Conservation (phyloP, 129 eudicot species). For the Pulicaria dysenterica region DNA sequence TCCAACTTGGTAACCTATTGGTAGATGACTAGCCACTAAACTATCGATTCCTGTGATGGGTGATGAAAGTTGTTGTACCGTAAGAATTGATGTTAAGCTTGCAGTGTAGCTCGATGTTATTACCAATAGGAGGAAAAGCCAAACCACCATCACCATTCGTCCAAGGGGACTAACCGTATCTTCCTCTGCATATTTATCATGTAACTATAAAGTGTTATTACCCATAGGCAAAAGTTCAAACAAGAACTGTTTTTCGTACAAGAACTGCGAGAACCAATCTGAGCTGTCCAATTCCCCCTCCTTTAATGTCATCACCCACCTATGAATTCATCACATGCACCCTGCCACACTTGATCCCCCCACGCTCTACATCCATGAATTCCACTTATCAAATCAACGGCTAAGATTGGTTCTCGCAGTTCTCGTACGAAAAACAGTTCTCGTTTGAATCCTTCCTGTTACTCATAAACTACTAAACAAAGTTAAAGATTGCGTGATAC, state of each 20-base stretch:
- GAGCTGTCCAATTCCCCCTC: no score
- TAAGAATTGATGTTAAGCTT: conserved; percentile 79
- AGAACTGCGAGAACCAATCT: no score
- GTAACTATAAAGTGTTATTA: not conserved
- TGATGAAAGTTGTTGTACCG: conserved; percentile 69
- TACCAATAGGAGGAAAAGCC: conserved; percentile 73
- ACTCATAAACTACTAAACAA: not conserved
- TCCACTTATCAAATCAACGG: no score
- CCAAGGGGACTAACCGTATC: conserved; percentile 70
- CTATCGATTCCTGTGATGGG: conserved; percentile 70
- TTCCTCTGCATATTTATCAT: conserved; percentile 55
- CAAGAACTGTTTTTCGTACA: no score
- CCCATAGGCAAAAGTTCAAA: no score
- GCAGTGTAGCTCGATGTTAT: conserved; percentile 84
- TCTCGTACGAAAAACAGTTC: no score
- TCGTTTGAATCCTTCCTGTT: no score
- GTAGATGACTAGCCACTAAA: conserved; percentile 51
- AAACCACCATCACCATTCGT: conserved; percentile 63
- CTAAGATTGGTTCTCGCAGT: no score
- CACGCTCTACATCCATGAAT: no score
- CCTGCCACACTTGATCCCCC: no score
- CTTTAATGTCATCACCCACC: no score
- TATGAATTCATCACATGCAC: no score
- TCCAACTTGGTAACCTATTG: conserved; percentile 76
- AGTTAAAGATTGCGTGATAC: conserved; percentile 10